Conservation (phyloP, 305 asterid species). For the Solanum hybrid region DNA sequence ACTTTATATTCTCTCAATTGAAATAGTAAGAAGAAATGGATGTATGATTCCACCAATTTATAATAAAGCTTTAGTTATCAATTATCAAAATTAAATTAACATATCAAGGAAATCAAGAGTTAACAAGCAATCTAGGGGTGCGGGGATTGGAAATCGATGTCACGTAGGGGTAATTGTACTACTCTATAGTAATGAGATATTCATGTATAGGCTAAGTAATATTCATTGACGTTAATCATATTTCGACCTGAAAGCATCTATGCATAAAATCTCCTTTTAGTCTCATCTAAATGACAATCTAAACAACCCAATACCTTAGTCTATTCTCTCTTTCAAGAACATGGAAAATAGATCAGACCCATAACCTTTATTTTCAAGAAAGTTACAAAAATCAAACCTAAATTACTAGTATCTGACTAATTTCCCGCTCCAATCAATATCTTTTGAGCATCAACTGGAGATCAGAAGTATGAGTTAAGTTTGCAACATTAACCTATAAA, state of each 20-base stretch:
- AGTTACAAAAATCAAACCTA: too few species aligned
- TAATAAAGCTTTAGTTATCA: too few species aligned
- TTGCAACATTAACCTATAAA: not conserved
- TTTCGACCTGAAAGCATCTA: not conserved
- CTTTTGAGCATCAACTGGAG: not conserved
- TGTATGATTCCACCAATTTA: too few species aligned
- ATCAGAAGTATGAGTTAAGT: not conserved
- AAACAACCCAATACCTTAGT: not conserved
- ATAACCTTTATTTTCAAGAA: not conserved
- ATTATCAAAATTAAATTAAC: too few species aligned
- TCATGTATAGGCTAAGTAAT: too few species aligned
- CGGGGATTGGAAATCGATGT: too few species aligned
- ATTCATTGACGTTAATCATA: too few species aligned
- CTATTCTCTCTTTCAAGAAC: not conserved
- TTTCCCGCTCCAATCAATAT: not conserved
- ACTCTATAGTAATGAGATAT: not conserved
- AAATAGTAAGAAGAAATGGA: too few species aligned
- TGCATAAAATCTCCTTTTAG: not conserved
- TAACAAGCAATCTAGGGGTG: too few species aligned
- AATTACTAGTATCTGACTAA: not conserved
- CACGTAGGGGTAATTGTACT: not conserved
- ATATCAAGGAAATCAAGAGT: too few species aligned
- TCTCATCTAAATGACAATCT: not conserved
- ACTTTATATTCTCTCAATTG: too few species aligned
- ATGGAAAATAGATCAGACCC: not conserved